phyloP scores from a whole-genome alignment of 148 eudicot species.

The Vaccinium myrtillus region DNA sequence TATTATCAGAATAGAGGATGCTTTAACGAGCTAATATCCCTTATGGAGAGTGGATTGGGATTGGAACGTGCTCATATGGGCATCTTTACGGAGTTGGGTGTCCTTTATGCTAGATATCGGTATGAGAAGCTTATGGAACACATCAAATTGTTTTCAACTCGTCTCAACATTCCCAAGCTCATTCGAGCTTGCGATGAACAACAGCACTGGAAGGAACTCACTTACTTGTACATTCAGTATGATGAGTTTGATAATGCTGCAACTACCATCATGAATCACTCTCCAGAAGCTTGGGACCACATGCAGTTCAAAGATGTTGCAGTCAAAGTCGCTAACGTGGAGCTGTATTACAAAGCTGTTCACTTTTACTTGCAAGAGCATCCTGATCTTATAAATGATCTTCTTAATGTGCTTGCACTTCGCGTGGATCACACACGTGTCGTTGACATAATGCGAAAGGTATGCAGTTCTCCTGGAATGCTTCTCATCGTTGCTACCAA shows the following conservation, averaged over 20 bases:
- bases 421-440: constrained; percentile 96
- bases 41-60: constrained; percentile 97
- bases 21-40: constrained; percentile 82
- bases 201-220: constrained; percentile 96
- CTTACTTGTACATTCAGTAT: constrained; percentile 85
- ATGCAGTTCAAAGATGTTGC: constrained; percentile 96
- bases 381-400: constrained; percentile 91
- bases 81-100: constrained; percentile 92
- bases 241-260: constrained; percentile 99
- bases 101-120: constrained; percentile 95
- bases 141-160: constrained; percentile 87
- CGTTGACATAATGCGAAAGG: constrained; percentile 98
- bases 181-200: constrained; percentile 97
- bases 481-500: background rate
- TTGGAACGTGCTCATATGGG: constrained; percentile 99
- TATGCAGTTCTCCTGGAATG: constrained; percentile 16
- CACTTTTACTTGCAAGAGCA: constrained; percentile 96
- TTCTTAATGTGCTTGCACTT: constrained; percentile 90
- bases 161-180: constrained; percentile 96
- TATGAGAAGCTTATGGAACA: constrained; percentile 99
- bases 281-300: constrained; percentile 99
- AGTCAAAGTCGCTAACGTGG: constrained; percentile 97
- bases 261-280: constrained; percentile 97
- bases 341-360: constrained; percentile 93
- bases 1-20: constrained; percentile 93